A percentile compares a stretch with the other conserved stretches of the same genome.
These are phyloP conservation scores for Calycina herbarum DNA, from an alignment of 2,329 filamentous ascomycete species.

Conservation along the genomic window DNA sequence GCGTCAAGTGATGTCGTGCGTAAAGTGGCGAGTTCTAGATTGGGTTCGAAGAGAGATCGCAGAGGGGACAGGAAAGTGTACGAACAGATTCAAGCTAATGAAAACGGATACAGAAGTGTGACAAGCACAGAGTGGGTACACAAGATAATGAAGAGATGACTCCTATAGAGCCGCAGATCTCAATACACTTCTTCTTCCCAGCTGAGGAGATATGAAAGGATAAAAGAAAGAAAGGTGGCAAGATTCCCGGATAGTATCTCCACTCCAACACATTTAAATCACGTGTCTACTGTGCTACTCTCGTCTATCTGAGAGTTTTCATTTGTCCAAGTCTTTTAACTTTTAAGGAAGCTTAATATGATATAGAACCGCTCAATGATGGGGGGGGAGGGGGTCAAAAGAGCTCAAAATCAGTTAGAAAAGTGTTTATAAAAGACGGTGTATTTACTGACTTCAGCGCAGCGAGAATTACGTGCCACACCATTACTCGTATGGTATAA, in stretches of 20 bases:
- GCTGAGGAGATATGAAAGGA: background rate
- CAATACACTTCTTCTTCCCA: background rate
- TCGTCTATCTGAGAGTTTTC: background rate
- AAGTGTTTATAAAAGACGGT: no score
- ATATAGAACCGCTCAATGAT: background rate
- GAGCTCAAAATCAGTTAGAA: no score
- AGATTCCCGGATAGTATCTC: background rate
- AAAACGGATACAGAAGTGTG: background rate
- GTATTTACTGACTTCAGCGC: no score
- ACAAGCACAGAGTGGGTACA: conserved; percentile 5
- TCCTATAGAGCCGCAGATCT: background rate
- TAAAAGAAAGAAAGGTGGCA: background rate
- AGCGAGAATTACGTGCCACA: no score
- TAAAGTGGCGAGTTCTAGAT: conserved; percentile 1
- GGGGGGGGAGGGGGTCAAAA: background rate
- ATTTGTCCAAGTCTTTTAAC: background rate
- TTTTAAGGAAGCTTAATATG: background rate
- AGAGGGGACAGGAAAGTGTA: background rate
- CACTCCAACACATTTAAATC: background rate
- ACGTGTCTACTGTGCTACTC: background rate
- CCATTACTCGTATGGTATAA: no score
- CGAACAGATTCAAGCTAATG: conserved; percentile 1
- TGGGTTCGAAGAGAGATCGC: background rate
- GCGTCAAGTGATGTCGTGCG: background rate
- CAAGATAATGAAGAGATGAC: background rate